Base-by-base conservation (phyloP, 495 filamentous ascomycete genomes). In the Aspergillus leporis region DNA sequence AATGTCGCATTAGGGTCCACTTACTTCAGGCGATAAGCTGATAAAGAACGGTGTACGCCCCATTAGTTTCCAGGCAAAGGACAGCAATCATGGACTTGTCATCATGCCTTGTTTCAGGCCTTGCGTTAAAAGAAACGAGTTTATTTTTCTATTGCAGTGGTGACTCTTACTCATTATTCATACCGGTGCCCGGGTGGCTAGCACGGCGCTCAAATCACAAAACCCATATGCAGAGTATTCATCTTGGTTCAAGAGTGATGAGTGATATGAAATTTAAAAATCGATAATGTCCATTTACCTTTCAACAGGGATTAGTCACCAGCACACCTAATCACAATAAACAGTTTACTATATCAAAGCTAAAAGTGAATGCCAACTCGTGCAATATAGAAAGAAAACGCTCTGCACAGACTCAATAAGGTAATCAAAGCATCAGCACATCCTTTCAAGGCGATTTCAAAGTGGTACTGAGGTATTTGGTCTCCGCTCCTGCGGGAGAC, bases 341-440 rank as follows among this genome's bases (percentile, higher is more conserved):
- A 36, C 31, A 36, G 28, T 14, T 25, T 32, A 32, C 49, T 36
- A 13, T 51, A 32, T 19, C 49, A 51, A 51, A 51, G 19, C 21
- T 22, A 50, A 25, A 51, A 34, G 32, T 6, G 30, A 51, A 51
- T 51, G 49, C 49, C 49, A 51, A 51, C 28, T 25, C 34, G 28
- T 51, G 49, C 43, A 47, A 23, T 47, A 47, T 0, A 51, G 13
- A 51, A 51, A 32, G 12, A 51, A 18, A 51, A 51, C 49, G 49
- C 49, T 51, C 30, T 18, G 49, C 18, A 51, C 16, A 51, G n/a
- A 51, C 4, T 47, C 16, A 47, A 32, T 51, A 9, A 51, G 13
- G 30, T 16, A 51, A 36, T n/a, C 19, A 51, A 30, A 6, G 28
- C 6, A 23, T 47, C 43, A 47, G 7, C 43, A 28, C 25, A 28